phyloP scores from a whole-genome alignment of 495 filamentous ascomycete species.

The Hypomontagnella monticulosa region DNA sequence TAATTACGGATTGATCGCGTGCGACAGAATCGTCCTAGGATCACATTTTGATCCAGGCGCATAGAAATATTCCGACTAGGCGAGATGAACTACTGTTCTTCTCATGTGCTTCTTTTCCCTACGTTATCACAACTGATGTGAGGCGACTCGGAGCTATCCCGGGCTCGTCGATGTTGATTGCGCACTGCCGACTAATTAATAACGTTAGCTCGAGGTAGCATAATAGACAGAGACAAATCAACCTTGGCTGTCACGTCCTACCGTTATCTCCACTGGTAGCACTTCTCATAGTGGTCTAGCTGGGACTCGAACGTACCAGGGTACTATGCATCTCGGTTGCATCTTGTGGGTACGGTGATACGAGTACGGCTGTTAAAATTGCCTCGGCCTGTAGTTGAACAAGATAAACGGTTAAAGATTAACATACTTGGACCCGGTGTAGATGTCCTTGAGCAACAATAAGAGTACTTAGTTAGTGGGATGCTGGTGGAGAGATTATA shows the following conservation, averaged over 20 bases:
- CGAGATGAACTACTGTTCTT: slow-evolving; percentile 37
- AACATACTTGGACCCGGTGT: background rate
- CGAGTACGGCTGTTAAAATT: slow-evolving; percentile 31
- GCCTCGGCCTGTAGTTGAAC: slow-evolving; percentile 29
- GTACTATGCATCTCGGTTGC: slow-evolving; percentile 37
- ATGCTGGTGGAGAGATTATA: slow-evolving; percentile 7
- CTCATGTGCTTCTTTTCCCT: slow-evolving; percentile 10
- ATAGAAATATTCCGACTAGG: slow-evolving; percentile 45
- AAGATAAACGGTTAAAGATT: background rate
- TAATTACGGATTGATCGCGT: slow-evolving; percentile 45
- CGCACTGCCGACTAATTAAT: slow-evolving; percentile 27
- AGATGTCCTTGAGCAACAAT: slow-evolving; percentile 5
- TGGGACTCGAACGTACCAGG: slow-evolving; percentile 14
- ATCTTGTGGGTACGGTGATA: slow-evolving; percentile 41
- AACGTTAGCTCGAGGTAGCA: slow-evolving; percentile 28
- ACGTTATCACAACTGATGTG: slow-evolving; percentile 30
- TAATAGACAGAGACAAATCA: slow-evolving; percentile 26
- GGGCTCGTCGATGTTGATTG: slow-evolving; percentile 20
- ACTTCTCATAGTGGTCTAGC: slow-evolving; percentile 27
- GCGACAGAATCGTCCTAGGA: slow-evolving; percentile 38
- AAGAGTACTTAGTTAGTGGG: background rate
- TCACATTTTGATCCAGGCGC: slow-evolving; percentile 43
- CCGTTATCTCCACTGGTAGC: slow-evolving; percentile 33
- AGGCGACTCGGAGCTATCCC: slow-evolving; percentile 33
- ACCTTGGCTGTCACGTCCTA: slow-evolving; percentile 26